Evolutionary conservation across 768 basidiomycete species (phyloP).

Genomic region (Boletus bicolor): DNA sequence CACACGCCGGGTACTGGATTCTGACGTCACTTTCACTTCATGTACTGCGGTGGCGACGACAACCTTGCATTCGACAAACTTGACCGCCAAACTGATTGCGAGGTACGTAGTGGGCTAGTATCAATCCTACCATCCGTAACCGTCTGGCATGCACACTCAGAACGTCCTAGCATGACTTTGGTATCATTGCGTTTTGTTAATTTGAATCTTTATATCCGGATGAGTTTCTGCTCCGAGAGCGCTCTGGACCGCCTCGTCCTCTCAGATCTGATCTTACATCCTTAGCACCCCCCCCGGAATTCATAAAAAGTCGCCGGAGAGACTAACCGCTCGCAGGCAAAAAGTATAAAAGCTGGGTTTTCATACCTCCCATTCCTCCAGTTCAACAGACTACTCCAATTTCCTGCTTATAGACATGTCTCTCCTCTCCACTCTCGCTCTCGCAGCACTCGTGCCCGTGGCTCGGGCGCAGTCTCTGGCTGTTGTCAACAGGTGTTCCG

Average conservation of each 20-base stretch:
- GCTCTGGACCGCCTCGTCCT: background rate
- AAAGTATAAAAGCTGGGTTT: conserved; percentile 15
- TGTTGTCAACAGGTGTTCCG: conserved; percentile 24
- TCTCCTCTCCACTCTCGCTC: conserved; percentile 16
- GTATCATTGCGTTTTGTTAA: background rate
- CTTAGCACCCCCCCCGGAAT: background rate
- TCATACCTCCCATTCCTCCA: background rate
- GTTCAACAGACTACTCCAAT: background rate
- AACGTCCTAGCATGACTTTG: background rate
- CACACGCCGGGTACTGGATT: no score
- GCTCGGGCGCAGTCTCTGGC: conserved; percentile 29
- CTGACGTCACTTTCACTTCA: background rate
- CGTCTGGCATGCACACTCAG: background rate
- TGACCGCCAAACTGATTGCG: background rate
- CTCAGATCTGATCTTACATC: background rate
- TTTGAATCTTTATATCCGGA: background rate
- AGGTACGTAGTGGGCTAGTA: background rate
- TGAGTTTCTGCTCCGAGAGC: background rate
- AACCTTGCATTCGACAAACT: no score
- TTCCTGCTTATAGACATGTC: conserved; percentile 14
- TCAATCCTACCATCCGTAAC: background rate
- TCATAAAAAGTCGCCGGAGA: background rate
- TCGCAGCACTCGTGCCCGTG: conserved; percentile 18
- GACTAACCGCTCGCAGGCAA: background rate
- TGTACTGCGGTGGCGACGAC: background rate